Evolutionary conservation across 2,329 filamentous ascomycete species (phyloP).

Genomic region (Corynespora cassiicola): DNA sequence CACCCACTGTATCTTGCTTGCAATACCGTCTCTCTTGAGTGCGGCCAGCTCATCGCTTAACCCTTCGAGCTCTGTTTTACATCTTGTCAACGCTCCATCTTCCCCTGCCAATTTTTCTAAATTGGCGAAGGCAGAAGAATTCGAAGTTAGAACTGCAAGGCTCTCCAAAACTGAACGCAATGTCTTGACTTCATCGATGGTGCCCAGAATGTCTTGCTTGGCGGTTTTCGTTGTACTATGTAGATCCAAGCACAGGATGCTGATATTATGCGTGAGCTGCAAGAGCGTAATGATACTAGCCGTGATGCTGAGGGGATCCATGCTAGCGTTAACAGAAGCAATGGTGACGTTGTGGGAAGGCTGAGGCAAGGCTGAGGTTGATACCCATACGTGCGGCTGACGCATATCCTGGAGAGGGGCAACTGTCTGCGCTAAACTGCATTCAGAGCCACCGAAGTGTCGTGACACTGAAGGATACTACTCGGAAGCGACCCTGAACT

Average conservation of each 20-base stretch:
- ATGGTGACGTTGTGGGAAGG: no score
- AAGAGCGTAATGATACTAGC: constrained; percentile 23
- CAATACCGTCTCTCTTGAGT: not conserved
- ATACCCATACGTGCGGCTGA: no score
- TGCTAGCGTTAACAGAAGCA: not conserved
- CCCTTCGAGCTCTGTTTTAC: constrained; percentile 4
- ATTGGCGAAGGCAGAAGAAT: not conserved
- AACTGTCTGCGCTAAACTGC: no score
- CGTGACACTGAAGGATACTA: no score
- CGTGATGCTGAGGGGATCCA: constrained; percentile 27
- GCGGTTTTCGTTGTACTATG: constrained; percentile 3
- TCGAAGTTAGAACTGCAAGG: constrained; percentile 3
- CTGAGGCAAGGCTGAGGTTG: no score
- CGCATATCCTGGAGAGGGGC: no score
- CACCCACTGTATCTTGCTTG: constrained; percentile 2
- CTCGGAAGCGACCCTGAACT: no score
- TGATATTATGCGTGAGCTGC: constrained; percentile 13
- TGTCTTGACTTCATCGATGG: constrained; percentile 8
- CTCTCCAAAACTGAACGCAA: constrained; percentile 6
- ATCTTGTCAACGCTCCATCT: constrained; percentile 1
- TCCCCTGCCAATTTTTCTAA: not conserved
- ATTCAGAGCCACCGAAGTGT: no score
- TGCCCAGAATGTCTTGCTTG: constrained; percentile 3
- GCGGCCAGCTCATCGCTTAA: constrained; percentile 3
- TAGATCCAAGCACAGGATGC: constrained; percentile 4